A percentile compares a stretch with the other conserved stretches of the same genome.
These are phyloP conservation scores for Lasiodiplodia citricola DNA, from an alignment of 2,329 filamentous ascomycete species.

Conservation along the genomic window DNA sequence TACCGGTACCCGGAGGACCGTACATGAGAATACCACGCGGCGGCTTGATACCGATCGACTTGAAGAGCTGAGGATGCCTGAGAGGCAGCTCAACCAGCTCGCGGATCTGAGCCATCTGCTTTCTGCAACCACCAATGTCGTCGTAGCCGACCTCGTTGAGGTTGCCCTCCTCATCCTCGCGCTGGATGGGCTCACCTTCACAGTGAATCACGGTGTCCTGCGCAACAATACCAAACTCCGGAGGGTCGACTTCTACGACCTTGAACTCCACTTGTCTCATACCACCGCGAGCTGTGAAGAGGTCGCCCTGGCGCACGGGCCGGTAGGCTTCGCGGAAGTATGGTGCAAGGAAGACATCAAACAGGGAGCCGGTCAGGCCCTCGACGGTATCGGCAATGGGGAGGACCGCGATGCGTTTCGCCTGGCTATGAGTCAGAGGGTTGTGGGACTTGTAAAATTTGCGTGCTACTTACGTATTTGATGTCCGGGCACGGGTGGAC, in stretches of 20 bases:
- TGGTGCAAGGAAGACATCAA: slow-evolving; percentile 98
- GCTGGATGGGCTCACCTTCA: slow-evolving; percentile 95
- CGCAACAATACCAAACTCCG: slow-evolving; percentile 97
- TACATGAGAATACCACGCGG: slow-evolving; percentile 94
- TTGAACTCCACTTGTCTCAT: slow-evolving; percentile 99
- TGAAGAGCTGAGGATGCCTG: slow-evolving; percentile 97
- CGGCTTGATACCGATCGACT: slow-evolving; percentile 99
- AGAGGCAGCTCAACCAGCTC: slow-evolving; percentile 97
- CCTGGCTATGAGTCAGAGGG: slow-evolving; percentile 58
- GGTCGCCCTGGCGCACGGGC: slow-evolving; percentile 93
- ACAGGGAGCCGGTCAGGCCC: slow-evolving; percentile 94
- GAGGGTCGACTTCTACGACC: slow-evolving; percentile 97
- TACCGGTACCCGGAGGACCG: slow-evolving; percentile 97
- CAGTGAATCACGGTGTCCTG: slow-evolving; percentile 99
- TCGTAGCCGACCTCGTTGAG: slow-evolving; percentile 99
- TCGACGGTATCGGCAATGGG: slow-evolving; percentile 98
- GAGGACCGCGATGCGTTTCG: slow-evolving; percentile 97
- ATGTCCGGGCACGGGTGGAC: slow-evolving; percentile 98
- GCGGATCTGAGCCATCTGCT: slow-evolving; percentile 99
- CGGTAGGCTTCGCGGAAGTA: slow-evolving; percentile 99
- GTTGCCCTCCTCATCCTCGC: slow-evolving; percentile 98
- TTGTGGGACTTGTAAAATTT: not conserved
- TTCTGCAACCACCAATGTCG: slow-evolving; percentile 98
- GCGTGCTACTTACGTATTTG: slow-evolving; percentile 85
- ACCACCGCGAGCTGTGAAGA: slow-evolving; percentile 95